Evolutionary conservation across 257 asterid genomes (phyloP), one percentile per base, ranked within the genome.

Genomic region (Primulina eburnea): DNA sequence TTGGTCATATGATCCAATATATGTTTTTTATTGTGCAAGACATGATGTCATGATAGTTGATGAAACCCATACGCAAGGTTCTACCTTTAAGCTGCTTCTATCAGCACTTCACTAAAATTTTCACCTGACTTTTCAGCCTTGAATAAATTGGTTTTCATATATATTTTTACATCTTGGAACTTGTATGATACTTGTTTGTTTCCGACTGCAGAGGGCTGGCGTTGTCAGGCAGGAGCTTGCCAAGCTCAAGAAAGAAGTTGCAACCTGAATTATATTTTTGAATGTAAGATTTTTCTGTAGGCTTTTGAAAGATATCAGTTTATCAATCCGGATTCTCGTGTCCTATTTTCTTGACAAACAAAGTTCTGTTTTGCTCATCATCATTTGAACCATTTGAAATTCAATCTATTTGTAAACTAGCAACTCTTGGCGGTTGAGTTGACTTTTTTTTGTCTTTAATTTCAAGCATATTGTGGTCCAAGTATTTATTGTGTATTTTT

Each of bases 161-260:
- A 28, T 70, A 37, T 63, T 62, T 11, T 55, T 17, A 0, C n/a
- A 18, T 7, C 16, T 30, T 21, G 7, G 12, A 29, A 4, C 2
- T 71, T 30, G 9, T 35, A 34, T 35, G 5, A 24, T 32, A 0
- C 26, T 8, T 67, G 16, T 65, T 78, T 7, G 52, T 55, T 67
- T 71, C 47, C 26, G 8, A 58, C 68, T 84, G 88, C 90, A 92
- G 97, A 92, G 75, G 56, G 96, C 97, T 34, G 90, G 97, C 38
- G 83, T 90, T 28, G 95, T 90, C 10, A 79, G 93, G 71, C 96
- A 88, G 83, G 98, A 92, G 84, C 93, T 92, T 70, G 91, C 96
- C 0, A 92, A 85, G 33, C 89, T 92, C 2, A 84, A 88, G 79
- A 90, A 86, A 83, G 81, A 84, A 72, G 60, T 50, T 32, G 61